A percentile compares a stretch with the other conserved stretches of the same genome.
phyloP scores from a whole-genome alignment of 2,329 filamentous ascomycete genomes.

The Herpotrichia juniperi region DNA sequence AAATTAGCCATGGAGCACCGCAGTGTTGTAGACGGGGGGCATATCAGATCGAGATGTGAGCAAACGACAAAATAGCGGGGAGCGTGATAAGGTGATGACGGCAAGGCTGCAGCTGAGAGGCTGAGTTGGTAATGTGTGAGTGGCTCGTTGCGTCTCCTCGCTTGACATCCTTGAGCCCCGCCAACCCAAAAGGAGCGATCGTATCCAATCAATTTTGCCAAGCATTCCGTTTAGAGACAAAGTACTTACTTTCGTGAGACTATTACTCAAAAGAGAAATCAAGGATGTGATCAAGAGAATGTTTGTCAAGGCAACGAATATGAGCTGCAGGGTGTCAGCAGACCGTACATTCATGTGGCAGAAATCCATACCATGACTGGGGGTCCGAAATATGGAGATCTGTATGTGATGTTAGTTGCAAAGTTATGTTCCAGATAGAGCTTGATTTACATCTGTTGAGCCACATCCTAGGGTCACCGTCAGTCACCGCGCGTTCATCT shows the following conservation, averaged over 20 bases:
- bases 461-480: conserved; percentile 48
- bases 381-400: conserved; percentile 58
- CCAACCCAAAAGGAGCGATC: conserved; percentile 6
- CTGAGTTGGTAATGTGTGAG: conserved; percentile 25
- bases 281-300: conserved; percentile 80
- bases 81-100: conserved; percentile 12
- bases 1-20: not conserved
- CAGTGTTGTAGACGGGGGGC: not conserved
- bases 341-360: conserved; percentile 16
- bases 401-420: conserved; percentile 29
- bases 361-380: conserved; percentile 55
- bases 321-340: conserved; percentile 54
- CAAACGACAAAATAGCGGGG: conserved; percentile 6
- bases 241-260: conserved; percentile 64
- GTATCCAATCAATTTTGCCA: conserved; percentile 33
- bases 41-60: conserved; percentile 2
- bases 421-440: not conserved
- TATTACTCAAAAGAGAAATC: conserved; percentile 79
- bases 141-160: conserved; percentile 10
- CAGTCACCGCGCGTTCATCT: conserved; percentile 18
- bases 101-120: conserved; percentile 21
- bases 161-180: conserved; percentile 23
- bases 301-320: conserved; percentile 79
- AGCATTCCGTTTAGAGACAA: conserved; percentile 16
- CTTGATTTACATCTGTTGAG: conserved; percentile 49